These are phyloP conservation scores for Mrakia frigida DNA, from an alignment of 768 basidiomycete species.

Conservation along the genomic window DNA sequence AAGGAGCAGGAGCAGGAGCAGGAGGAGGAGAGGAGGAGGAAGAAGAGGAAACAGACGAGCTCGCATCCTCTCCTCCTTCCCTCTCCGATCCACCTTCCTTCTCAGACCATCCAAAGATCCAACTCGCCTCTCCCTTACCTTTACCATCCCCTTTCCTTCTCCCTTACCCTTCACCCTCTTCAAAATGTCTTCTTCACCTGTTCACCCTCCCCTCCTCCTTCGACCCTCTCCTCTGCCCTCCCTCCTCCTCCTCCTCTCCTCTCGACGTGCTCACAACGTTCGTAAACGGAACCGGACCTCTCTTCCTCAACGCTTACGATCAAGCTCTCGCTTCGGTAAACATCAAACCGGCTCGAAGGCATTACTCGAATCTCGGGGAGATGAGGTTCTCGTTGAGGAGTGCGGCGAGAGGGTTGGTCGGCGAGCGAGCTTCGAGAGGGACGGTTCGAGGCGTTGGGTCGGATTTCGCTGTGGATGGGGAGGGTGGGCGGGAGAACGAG, in stretches of 20 bases:
- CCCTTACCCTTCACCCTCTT: constrained; percentile 18
- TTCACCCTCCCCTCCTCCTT: constrained; percentile 21
- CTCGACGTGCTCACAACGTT: constrained; percentile 19
- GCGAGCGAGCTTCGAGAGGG: constrained; percentile 3
- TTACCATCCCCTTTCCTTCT: neutral
- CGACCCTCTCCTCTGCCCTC: constrained; percentile 6
- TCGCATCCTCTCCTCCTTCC: neutral
- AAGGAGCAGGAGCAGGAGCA: neutral
- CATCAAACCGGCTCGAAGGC: neutral
- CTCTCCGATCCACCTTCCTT: neutral
- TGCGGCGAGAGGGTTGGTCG: constrained; percentile 6
- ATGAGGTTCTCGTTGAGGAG: constrained; percentile 22
- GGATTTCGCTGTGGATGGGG: constrained; percentile 7
- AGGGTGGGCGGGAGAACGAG: neutral
- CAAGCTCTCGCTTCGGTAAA: neutral
- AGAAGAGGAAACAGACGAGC: neutral
- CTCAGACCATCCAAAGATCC: neutral
- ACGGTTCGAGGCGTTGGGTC: constrained; percentile 10
- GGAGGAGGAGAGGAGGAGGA: neutral
- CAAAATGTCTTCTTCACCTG: constrained; percentile 23
- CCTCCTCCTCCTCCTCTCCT: neutral
- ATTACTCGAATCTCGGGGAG: constrained; percentile 32
- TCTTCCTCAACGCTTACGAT: constrained; percentile 22
- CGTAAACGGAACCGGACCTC: constrained; percentile 24
- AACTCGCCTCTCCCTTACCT: constrained; percentile 16